These are phyloP conservation scores for Zygosaccharomyces pseudobailii DNA, from an alignment of 1,139 yeast species.

Conservation along the genomic window DNA sequence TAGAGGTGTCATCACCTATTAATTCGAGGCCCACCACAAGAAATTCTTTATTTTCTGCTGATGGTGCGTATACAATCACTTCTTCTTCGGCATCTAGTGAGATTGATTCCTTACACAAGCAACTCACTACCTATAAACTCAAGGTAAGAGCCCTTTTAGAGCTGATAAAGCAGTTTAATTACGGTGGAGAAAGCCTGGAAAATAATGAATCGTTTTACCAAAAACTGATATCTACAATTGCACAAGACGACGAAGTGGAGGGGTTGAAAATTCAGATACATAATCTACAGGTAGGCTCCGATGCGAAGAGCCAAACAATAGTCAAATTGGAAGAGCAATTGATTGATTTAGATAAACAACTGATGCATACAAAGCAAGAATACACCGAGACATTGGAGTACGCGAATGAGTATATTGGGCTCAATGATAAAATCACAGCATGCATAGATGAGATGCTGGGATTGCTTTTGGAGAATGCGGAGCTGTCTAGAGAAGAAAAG, in stretches of 20 bases:
- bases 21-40: constrained; percentile 16
- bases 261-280: constrained; percentile 24
- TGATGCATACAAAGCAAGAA: constrained; percentile 24
- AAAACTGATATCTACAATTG: constrained; percentile 16
- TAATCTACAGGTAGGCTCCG: constrained; percentile 13
- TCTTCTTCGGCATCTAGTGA: constrained; percentile 23
- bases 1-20: constrained; percentile 19
- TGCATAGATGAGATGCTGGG: constrained; percentile 31
- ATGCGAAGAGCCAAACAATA: constrained; percentile 9
- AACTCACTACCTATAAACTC: constrained; percentile 35
- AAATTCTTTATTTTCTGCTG: constrained; percentile 17
- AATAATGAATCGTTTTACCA: constrained; percentile 19
- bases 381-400: constrained; percentile 32
- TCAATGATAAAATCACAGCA: constrained; percentile 31
- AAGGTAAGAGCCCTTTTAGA: constrained; percentile 35
- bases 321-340: constrained; percentile 24
- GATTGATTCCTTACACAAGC: constrained; percentile 33
- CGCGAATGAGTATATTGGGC: constrained; percentile 29
- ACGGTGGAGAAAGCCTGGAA: constrained; percentile 21
- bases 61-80: constrained; percentile 20
- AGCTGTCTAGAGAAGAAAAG: constrained; percentile 29
- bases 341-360: constrained; percentile 24
- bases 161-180: constrained; percentile 32
- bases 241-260: constrained; percentile 28
- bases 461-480: constrained; percentile 19